Evolutionary conservation across 1,284 basidiomycete genomes (phyloP).

Genomic region (Naganishia cerealis): DNA sequence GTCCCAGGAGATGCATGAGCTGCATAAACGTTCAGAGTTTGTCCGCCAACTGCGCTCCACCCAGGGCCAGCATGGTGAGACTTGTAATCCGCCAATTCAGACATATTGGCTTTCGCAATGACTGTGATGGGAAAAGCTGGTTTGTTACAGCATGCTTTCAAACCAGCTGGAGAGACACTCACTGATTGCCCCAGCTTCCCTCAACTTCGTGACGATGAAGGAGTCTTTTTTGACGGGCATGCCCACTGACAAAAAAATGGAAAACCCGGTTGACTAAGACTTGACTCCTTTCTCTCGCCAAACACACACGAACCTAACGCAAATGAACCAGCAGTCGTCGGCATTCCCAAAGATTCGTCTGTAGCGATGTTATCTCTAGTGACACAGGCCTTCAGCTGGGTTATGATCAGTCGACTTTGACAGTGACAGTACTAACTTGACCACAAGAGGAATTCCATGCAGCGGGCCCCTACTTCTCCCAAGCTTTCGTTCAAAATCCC

Average conservation of each 20-base stretch:
- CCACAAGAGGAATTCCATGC: slow-evolving; percentile 27
- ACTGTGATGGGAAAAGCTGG: not conserved
- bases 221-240: slow-evolving; percentile 34
- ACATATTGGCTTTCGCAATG: slow-evolving; percentile 31
- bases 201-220: slow-evolving; percentile 16
- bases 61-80: slow-evolving; percentile 28
- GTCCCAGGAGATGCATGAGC: slow-evolving; percentile 36
- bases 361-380: slow-evolving; percentile 30
- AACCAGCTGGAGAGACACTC: not conserved
- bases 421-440: slow-evolving; percentile 20
- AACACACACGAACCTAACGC: slow-evolving; percentile 24
- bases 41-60: slow-evolving; percentile 36
- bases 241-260: slow-evolving; percentile 10
- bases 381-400: not conserved
- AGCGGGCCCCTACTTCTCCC: slow-evolving; percentile 20
- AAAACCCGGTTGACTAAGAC: not conserved
- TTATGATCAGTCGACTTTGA: not conserved
- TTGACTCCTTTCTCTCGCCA: not conserved
- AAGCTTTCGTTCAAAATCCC: slow-evolving; percentile 19
- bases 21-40: slow-evolving; percentile 38
- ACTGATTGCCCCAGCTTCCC: slow-evolving; percentile 38
- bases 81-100: slow-evolving; percentile 29
- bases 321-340: slow-evolving; percentile 32
- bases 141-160: not conserved
- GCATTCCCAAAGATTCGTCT: slow-evolving; percentile 26